Percentiles rank a stretch among this genome's conserved stretches.
phyloP scores from a whole-genome alignment of 306 rosid species.

The Myrica gale region DNA sequence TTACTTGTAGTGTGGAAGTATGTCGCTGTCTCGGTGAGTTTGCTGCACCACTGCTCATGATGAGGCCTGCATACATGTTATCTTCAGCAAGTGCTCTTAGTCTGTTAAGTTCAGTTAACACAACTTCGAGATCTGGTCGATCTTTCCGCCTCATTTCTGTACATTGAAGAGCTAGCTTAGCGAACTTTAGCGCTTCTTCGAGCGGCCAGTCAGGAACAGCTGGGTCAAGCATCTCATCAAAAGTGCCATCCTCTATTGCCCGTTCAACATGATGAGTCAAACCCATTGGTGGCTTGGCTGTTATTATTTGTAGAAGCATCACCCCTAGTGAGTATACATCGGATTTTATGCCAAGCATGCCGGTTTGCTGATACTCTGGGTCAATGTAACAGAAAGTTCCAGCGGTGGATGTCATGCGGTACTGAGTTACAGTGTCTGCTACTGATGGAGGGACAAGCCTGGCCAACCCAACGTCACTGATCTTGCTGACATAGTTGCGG shows the following conservation, averaged over 20 bases:
- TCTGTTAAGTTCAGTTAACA: slow-evolving; percentile 66
- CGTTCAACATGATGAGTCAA: slow-evolving; percentile 60
- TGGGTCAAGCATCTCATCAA: slow-evolving; percentile 70
- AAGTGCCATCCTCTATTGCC: slow-evolving; percentile 59
- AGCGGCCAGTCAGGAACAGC: slow-evolving; percentile 69
- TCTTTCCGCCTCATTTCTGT: slow-evolving; percentile 80
- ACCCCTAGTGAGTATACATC: slow-evolving; percentile 79
- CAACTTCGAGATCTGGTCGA: slow-evolving; percentile 74
- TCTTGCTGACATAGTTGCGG: slow-evolving; percentile 80
- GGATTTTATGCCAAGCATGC: slow-evolving; percentile 78
- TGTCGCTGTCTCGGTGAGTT: slow-evolving; percentile 14
- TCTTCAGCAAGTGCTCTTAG: slow-evolving; percentile 60
- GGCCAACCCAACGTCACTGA: slow-evolving; percentile 86
- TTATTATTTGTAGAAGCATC: slow-evolving; percentile 68
- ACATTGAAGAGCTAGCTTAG: slow-evolving; percentile 62
- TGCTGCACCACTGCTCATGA: slow-evolving; percentile 18
- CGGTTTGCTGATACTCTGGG: slow-evolving; percentile 90
- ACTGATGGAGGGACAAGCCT: slow-evolving; percentile 87
- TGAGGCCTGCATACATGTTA: slow-evolving; percentile 29
- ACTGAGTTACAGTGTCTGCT: slow-evolving; percentile 68
- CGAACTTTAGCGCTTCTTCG: slow-evolving; percentile 57
- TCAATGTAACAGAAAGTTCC: slow-evolving; percentile 94
- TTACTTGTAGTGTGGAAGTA: slow-evolving; percentile 38
- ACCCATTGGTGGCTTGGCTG: slow-evolving; percentile 79
- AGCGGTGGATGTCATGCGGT: slow-evolving; percentile 79